These are phyloP conservation scores for Neophaeococcomyces aloes DNA, from an alignment of 2,329 filamentous ascomycete genomes.

Conservation along the genomic window DNA sequence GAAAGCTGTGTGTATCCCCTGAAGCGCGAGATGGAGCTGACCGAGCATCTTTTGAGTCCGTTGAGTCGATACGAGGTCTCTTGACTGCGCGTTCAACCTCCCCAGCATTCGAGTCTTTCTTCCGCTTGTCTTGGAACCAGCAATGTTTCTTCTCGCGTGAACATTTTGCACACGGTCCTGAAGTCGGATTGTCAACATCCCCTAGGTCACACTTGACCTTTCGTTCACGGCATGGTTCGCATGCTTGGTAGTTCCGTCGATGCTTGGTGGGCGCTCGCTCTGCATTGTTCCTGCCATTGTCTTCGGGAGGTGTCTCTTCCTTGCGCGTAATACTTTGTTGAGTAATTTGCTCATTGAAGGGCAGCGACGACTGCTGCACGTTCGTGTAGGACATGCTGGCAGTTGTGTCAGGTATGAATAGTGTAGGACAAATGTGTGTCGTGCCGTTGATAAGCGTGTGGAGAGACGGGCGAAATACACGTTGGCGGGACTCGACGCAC, in stretches of 20 bases:
- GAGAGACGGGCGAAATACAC: not conserved
- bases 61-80: conserved; percentile 1
- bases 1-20: conserved; percentile 1
- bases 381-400: conserved; percentile 1
- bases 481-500: not conserved
- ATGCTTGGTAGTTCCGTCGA: conserved; percentile 40
- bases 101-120: conserved; percentile 50
- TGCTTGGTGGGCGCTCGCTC: conserved; percentile 26
- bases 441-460: conserved; percentile 6
- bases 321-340: not conserved
- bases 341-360: not conserved
- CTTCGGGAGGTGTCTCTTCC: conserved; percentile 22
- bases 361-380: not conserved
- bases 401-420: not conserved
- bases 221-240: conserved; percentile 39
- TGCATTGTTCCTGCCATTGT: conserved; percentile 13
- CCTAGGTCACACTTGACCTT: conserved; percentile 41
- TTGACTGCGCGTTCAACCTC: conserved; percentile 1
- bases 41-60: not conserved
- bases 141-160: conserved; percentile 92
- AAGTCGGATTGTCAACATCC: conserved; percentile 79
- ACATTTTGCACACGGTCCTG: conserved; percentile 88
- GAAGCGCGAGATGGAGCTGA: conserved; percentile 3
- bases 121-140: conserved; percentile 87
- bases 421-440: not conserved